Percentiles rank a stretch among this genome's conserved stretches.
Conservation (phyloP, 2,329 filamentous ascomycete genomes). For the Chaetomiaceae sp. region DNA sequence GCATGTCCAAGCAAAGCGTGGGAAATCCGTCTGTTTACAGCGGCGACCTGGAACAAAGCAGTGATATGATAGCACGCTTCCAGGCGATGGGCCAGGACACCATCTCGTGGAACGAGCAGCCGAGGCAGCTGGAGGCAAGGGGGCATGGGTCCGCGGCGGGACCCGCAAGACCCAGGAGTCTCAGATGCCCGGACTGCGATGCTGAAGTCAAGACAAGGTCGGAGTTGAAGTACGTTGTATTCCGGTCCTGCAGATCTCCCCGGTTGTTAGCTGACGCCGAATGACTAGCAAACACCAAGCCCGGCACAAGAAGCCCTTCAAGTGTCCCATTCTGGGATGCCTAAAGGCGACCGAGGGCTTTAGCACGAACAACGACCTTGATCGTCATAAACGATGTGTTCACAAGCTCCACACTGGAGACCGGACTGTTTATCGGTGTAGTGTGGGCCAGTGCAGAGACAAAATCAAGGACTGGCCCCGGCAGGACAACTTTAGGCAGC, state of each 20-base stretch:
- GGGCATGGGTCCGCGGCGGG: constrained; percentile 7
- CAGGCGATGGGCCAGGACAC: constrained; percentile 10
- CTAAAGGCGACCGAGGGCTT: constrained; percentile 58
- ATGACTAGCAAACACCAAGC: constrained; percentile 64
- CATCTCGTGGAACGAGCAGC: constrained; percentile 3
- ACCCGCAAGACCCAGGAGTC: neutral
- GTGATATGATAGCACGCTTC: constrained; percentile 35
- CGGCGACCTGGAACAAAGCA: constrained; percentile 38
- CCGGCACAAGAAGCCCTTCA: constrained; percentile 63
- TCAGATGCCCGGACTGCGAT: constrained; percentile 32
- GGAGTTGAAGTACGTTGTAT: constrained; percentile 53
- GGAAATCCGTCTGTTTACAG: constrained; percentile 41
- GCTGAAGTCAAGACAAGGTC: constrained; percentile 46
- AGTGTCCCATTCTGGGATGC: constrained; percentile 57
- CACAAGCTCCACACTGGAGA: constrained; percentile 46
- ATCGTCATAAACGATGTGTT: constrained; percentile 70
- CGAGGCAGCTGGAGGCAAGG: constrained; percentile 5
- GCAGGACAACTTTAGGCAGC: constrained; percentile 80
- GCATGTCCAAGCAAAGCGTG: constrained; percentile 36
- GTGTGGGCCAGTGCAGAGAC: constrained; percentile 49
- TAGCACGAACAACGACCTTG: constrained; percentile 73
- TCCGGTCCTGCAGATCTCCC: too few species aligned
- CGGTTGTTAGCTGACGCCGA: constrained; percentile 20
- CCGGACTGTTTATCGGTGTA: constrained; percentile 56
- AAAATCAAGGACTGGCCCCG: constrained; percentile 72